Evolutionary conservation across 805 yeast species (phyloP).

Genomic region (Lipomyces yamanashiensis): DNA sequence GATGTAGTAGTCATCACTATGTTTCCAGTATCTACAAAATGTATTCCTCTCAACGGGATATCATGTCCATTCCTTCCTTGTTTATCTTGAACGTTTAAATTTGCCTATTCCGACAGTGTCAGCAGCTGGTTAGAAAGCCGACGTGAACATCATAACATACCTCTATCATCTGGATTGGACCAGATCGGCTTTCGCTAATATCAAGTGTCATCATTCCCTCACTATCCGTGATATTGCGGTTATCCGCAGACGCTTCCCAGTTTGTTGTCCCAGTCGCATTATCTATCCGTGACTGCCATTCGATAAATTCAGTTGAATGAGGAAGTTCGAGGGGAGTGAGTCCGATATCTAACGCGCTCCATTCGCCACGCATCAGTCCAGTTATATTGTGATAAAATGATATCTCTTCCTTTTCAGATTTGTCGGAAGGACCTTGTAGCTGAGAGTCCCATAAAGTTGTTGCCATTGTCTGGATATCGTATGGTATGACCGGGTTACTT

Average conservation of each 20-base stretch:
- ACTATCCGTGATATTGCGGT: constrained; percentile 38
- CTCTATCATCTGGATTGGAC: constrained; percentile 33
- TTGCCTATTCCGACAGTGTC: constrained; percentile 13
- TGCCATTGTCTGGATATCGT: constrained; percentile 56
- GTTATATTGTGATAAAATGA: constrained; percentile 33
- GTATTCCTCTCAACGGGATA: constrained; percentile 45
- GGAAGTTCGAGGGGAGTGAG: constrained; percentile 33
- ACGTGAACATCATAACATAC: constrained; percentile 5
- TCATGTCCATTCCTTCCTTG: constrained; percentile 37
- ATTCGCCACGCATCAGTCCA: constrained; percentile 33
- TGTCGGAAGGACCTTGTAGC: constrained; percentile 27
- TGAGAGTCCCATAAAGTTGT: constrained; percentile 56
- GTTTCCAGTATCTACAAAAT: constrained; percentile 45
- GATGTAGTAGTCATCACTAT: constrained; percentile 42
- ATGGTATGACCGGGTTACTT: constrained; percentile 58
- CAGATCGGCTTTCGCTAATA: constrained; percentile 25
- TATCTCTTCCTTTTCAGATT: constrained; percentile 33
- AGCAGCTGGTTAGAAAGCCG: background rate
- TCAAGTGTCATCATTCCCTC: constrained; percentile 31
- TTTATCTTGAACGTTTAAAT: constrained; percentile 32
- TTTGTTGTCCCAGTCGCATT: constrained; percentile 14
- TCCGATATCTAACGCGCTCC: constrained; percentile 17
- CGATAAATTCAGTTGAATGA: constrained; percentile 10
- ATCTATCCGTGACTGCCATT: constrained; percentile 4
- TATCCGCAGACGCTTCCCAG: constrained; percentile 38